Evolutionary conservation across 2,329 filamentous ascomycete species (phyloP).

Genomic region (Cyphellophora europaea): DNA sequence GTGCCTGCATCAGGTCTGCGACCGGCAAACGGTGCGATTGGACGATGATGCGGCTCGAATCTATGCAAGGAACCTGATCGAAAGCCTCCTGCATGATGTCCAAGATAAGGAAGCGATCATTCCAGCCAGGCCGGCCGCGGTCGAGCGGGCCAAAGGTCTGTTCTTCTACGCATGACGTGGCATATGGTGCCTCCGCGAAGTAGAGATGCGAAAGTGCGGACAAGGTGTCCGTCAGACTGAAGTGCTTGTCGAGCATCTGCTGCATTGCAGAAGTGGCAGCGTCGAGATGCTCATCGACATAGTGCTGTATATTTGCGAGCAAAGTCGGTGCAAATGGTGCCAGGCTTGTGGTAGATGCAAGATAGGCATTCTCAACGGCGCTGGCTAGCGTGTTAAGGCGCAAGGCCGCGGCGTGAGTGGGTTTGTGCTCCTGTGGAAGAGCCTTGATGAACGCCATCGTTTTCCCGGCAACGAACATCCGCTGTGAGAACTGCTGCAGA

Average conservation of each 20-base stretch:
- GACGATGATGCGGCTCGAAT: slow-evolving; percentile 55
- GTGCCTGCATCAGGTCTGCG: slow-evolving; percentile 27
- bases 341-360: background rate
- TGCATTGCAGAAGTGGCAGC: slow-evolving; percentile 50
- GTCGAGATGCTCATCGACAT: slow-evolving; percentile 54
- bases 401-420: background rate
- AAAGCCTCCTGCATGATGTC: slow-evolving; percentile 69
- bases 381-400: background rate
- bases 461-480: slow-evolving; percentile 13
- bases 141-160: slow-evolving; percentile 70
- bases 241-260: slow-evolving; percentile 56
- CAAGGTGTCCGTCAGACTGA: slow-evolving; percentile 56
- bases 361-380: background rate
- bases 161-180: slow-evolving; percentile 59
- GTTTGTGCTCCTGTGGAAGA: slow-evolving; percentile 8
- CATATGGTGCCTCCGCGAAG: slow-evolving; percentile 48
- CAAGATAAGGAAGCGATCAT: slow-evolving; percentile 71
- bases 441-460: slow-evolving; percentile 8
- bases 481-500: slow-evolving; percentile 5
- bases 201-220: slow-evolving; percentile 64
- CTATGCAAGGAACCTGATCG: slow-evolving; percentile 39
- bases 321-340: slow-evolving; percentile 57
- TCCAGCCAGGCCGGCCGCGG: slow-evolving; percentile 52
- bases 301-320: slow-evolving; percentile 58
- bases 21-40: slow-evolving; percentile 25